Base-by-base conservation (phyloP, 331 rosid species). In the Quercus lobata region DNA sequence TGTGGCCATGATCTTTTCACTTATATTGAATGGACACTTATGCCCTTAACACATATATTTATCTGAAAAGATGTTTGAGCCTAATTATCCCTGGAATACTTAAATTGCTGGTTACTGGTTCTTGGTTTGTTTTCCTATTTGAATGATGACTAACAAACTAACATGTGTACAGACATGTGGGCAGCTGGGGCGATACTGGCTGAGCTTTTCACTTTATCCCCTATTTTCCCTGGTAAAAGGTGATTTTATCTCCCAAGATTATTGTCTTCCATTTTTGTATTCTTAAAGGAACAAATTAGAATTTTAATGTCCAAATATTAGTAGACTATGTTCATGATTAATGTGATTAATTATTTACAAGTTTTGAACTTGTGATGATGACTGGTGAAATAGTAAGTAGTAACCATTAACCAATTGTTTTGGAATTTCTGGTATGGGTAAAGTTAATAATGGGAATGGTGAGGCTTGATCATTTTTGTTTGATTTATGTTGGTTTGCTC, bases 181-280 rank as follows among this genome's bases (percentile, higher is more conserved):
- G 97, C 97, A 10, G 90, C 88, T 79, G 97, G 97, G 3, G 92
- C 96, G 84, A 88, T 93, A 84, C 82, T 93, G 60, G 94, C 96
- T 73, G 97, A 93, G 88, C 97, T 93, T 84, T 93, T 88, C 86
- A 91, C 91, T 82, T 73, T 89, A 83, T 86, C 90, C 83, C 97
- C 97, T 21, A 57, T 93, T 79, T 91, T 91, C 84, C 97, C 97
- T 32, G 97, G 97, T 77, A 96, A 89, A 89, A 93, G 97, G 97
- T 93, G 85, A 80, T 49, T 66, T 72, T 58, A 46, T 18, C 56
- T 79, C 75, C 83, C 55, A 21, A 52, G 4, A 57, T 69, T 83
- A 37, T 32, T 30, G 10, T 65, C 24, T 65, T 65, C 71, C 34
- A 7, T 30, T 41, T 65, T 65, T 29, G 24, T 30, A 32, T 21